Evolutionary conservation across 768 basidiomycete genomes (phyloP).

Genomic region (Paxillus rubicundulus): DNA sequence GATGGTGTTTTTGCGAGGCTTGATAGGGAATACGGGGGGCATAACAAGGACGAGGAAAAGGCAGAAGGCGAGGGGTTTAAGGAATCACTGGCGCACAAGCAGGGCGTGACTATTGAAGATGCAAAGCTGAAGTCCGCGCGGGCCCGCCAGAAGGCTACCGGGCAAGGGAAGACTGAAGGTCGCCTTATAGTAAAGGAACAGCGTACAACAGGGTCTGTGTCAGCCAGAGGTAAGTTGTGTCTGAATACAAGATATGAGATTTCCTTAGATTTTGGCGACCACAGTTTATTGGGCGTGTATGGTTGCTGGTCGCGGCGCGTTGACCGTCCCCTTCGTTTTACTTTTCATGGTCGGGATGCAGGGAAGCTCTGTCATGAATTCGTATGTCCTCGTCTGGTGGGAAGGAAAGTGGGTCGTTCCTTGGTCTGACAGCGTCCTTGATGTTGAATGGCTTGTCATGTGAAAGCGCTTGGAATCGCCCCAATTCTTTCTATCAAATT

Average conservation of each 20-base stretch:
- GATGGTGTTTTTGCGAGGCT: conserved; percentile 57
- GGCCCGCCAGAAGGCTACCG: conserved; percentile 38
- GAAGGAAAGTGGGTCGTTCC: conserved; percentile 48
- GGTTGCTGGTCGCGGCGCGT: conserved; percentile 48
- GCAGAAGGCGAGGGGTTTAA: conserved; percentile 26
- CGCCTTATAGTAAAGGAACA: conserved; percentile 64
- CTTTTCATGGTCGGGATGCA: conserved; percentile 57
- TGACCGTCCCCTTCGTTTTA: conserved; percentile 51
- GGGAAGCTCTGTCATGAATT: conserved; percentile 56
- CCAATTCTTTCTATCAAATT: conserved; percentile 61
- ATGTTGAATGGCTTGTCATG: background rate
- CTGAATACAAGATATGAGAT: background rate
- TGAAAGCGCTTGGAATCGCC: conserved; percentile 42
- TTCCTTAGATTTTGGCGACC: background rate
- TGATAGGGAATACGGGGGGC: conserved; percentile 60
- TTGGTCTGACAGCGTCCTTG: background rate
- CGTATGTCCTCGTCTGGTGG: conserved; percentile 74
- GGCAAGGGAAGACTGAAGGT: conserved; percentile 64
- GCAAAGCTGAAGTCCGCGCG: conserved; percentile 38
- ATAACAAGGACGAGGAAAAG: conserved; percentile 32
- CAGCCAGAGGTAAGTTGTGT: conserved; percentile 40
- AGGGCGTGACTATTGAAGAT: conserved; percentile 28
- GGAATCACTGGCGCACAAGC: conserved; percentile 8
- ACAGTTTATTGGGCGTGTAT: conserved; percentile 62
- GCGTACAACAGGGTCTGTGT: conserved; percentile 63